Evolutionary conservation across 2,329 filamentous ascomycete genomes (phyloP), one percentile per base, ranked within the genome.

Genomic region (Stachybotrys chlorohalonatus): DNA sequence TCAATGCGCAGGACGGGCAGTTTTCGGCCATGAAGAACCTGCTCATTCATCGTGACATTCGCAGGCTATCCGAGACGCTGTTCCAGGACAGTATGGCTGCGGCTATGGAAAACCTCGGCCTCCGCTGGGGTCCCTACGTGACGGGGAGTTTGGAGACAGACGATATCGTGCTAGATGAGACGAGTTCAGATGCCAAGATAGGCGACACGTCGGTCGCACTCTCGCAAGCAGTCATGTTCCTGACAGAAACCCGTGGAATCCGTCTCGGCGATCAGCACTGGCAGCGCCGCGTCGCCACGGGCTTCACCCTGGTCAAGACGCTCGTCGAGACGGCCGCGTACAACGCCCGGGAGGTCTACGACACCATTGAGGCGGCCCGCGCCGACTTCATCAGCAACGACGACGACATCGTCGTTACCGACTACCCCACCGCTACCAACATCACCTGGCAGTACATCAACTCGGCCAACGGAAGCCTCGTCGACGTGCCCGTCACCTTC

Each of bases 21-120:
- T 70, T 67, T 49, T 67, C 67, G 0, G 66, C 67, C 1, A 66
- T 66, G 2, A 69, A 69, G 58, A 69, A 69, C 30, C 52, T 68
- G 5, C 70, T 70, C 7, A 69, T 70, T 48, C 58, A 70, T 51
- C 39, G 56, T 8, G 56, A 59, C 15, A 69, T 69, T 11, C 61
- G 67, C 7, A 54, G 59, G 3, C 39, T 70, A 3, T 64, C 66
- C 0, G 67, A 69, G 47, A 50, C 60, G 16, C 11, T 69, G 0
- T 69, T 69, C 52, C 61, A 64, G 0, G 61, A 60, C 16, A 62
- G 58, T 0, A 63, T 69, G 5, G 66, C 60, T 0, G 53, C 60
- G 3, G 66, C 63, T 13, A 64, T 69, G 64, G 63, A 66, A 15
- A 57, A 55, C 13, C 55, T 57, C 7, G 63, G 58, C 1, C 50